phyloP scores from a whole-genome alignment of 352 stramenopile species.

The Globisporangium camurandrum region DNA sequence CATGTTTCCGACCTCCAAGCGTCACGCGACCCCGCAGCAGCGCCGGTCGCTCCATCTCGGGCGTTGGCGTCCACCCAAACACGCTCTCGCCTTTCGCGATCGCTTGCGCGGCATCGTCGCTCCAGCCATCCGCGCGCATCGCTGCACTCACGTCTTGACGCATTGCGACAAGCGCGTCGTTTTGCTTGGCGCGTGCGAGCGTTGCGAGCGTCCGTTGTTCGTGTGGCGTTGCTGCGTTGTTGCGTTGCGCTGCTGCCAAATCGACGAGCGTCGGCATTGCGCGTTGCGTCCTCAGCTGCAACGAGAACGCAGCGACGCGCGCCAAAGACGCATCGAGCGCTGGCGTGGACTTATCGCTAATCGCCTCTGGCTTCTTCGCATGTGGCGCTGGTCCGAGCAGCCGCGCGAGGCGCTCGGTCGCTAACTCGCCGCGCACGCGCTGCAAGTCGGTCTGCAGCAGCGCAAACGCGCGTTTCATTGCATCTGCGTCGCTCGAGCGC shows the following conservation, averaged over 20 bases:
- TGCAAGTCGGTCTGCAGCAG: constrained; percentile 50
- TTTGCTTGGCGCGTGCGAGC: constrained; percentile 34
- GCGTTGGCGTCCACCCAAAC: constrained; percentile 70
- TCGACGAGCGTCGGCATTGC: constrained; percentile 68
- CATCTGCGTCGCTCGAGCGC: constrained; percentile 37
- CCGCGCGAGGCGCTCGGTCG: constrained; percentile 52
- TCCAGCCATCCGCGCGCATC: constrained; percentile 46
- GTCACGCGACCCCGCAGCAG: constrained; percentile 57
- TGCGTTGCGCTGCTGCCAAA: constrained; percentile 17
- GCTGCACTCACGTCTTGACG: constrained; percentile 31
- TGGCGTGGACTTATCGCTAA: neutral
- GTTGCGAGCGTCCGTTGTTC: constrained; percentile 44
- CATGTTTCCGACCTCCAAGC: constrained; percentile 14
- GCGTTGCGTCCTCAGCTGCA: constrained; percentile 44
- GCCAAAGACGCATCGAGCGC: constrained; percentile 31
- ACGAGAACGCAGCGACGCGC: constrained; percentile 42
- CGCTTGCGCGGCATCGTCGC: constrained; percentile 43
- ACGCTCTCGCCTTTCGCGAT: constrained; percentile 55
- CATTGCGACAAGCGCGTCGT: constrained; percentile 31
- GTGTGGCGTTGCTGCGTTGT: constrained; percentile 15
- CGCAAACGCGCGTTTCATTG: constrained; percentile 49
- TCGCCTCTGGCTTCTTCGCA: no score
- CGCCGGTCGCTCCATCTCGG: constrained; percentile 60
- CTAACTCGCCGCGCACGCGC: constrained; percentile 35
- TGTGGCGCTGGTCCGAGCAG: constrained; percentile 27